Base-by-base conservation (phyloP, 805 yeast species). In the Pichia rugopelliculosa region DNA sequence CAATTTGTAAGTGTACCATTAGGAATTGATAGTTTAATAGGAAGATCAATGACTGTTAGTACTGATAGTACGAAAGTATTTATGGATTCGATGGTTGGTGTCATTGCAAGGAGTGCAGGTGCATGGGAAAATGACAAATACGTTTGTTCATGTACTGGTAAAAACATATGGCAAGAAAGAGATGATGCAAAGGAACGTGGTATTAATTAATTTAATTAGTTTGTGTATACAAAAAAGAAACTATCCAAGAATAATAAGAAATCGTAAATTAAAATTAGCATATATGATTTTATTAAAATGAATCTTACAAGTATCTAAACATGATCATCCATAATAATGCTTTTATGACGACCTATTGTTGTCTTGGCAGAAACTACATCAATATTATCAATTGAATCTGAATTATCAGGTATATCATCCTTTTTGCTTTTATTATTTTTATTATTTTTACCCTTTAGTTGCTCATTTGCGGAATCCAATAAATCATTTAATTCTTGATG, bases 151-250 rank as follows among this genome's bases (percentile, higher is more conserved):
- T 93, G 98, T 65, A 82, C 91, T 15, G 99, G 99, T 17, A 88
- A 89, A 72, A 87, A 96, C 0, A 79, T 91, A 23, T 91, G 99
- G 98, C 89, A 93, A 62, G 99, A 91, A 65, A 74, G 97, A 47
- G 65, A 71, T 43, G 96, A 88, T 59, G 95, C 95, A 1, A 62
- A 79, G 30, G 54, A 62, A 6, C 76, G 76, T 53, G 93, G 93
- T 8, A 64, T 79, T 20, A 67, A 53, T 25, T 60, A 51, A 30
- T 6, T 7, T 10, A 18, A 21, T 36, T 36, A 13, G 3, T 36
- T 13, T 23, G 12, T 4, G 17, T 25, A 25, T 23, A 38, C 17
- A 20, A 23, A 33, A 33, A 15, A 23, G 3, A 39, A n/a, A 30
- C 33, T 17, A 23, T 39, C 18, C 3, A 18, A 37, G 36, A n/a